These are phyloP conservation scores for Erythrobasidium yunnanense DNA, from an alignment of 768 basidiomycete species.

Conservation along the genomic window DNA sequence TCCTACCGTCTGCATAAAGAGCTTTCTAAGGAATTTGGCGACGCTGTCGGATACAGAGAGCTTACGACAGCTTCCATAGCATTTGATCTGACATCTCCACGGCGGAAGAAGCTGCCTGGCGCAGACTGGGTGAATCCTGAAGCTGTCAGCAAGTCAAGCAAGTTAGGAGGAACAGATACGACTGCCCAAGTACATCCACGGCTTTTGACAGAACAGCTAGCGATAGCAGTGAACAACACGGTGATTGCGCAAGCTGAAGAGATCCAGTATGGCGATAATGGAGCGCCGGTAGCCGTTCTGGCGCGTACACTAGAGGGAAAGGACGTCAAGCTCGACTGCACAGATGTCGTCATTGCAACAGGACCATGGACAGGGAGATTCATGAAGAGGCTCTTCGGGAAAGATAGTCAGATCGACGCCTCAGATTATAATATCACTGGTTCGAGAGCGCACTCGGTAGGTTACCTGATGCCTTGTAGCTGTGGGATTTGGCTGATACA, in stretches of 20 bases:
- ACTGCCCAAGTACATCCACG: slow-evolving; percentile 55
- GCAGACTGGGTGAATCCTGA: slow-evolving; percentile 21
- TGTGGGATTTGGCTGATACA: not conserved
- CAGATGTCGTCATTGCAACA: slow-evolving; percentile 61
- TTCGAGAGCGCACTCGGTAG: slow-evolving; percentile 61
- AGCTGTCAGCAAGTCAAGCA: not conserved
- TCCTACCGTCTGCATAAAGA: slow-evolving; percentile 65
- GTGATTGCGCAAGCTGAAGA: slow-evolving; percentile 7
- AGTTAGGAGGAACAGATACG: slow-evolving; percentile 28
- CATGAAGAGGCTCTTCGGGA: slow-evolving; percentile 38
- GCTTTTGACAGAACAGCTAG: slow-evolving; percentile 4
- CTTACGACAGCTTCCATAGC: slow-evolving; percentile 50
- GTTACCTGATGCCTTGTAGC: slow-evolving; percentile 38
- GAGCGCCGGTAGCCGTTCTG: not conserved
- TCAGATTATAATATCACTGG: slow-evolving; percentile 40
- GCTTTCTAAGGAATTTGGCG: slow-evolving; percentile 60
- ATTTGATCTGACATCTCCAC: slow-evolving; percentile 21
- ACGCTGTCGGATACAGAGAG: slow-evolving; percentile 73
- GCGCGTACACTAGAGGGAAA: not conserved
- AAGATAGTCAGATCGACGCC: slow-evolving; percentile 34
- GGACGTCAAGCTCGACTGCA: slow-evolving; percentile 3
- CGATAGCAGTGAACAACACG: not conserved
- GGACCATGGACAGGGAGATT: slow-evolving; percentile 73
- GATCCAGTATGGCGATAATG: not conserved
- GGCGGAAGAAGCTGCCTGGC: slow-evolving; percentile 6